These are phyloP conservation scores for Trichoderma atroviride DNA, from an alignment of 2,329 filamentous ascomycete species.

Conservation along the genomic window DNA sequence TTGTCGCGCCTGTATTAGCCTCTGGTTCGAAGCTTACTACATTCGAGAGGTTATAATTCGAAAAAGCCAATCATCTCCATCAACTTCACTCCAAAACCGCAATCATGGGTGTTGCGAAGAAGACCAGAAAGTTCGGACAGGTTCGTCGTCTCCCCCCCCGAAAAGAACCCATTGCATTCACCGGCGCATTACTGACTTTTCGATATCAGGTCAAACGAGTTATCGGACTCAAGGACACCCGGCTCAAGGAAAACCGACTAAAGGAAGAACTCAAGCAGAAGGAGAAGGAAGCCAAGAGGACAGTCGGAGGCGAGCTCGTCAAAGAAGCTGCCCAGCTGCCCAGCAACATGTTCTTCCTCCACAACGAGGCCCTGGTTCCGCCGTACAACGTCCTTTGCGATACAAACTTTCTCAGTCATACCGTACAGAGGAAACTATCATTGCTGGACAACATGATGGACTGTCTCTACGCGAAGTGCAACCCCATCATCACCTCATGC, in stretches of 20 bases:
- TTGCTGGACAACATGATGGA: constrained; percentile 91
- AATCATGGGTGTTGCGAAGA: constrained; percentile 84
- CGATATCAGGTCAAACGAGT: constrained; percentile 71
- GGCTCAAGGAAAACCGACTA: constrained; percentile 78
- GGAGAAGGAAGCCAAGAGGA: constrained; percentile 61
- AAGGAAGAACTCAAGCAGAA: constrained; percentile 63
- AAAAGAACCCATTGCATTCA: constrained; percentile 35
- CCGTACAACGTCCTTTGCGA: constrained; percentile 70
- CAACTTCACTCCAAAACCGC: not conserved
- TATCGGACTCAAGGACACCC: constrained; percentile 77
- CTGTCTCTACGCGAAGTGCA: constrained; percentile 87
- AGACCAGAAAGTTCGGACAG: constrained; percentile 86
- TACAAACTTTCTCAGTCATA: constrained; percentile 90
- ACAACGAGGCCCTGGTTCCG: constrained; percentile 83
- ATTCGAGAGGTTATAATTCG: not conserved
- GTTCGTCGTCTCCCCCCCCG: constrained; percentile 44
- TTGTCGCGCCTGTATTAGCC: not conserved
- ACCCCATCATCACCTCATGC: constrained; percentile 78
- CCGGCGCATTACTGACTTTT: not conserved
- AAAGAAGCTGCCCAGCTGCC: constrained; percentile 82
- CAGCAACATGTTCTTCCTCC: constrained; percentile 82
- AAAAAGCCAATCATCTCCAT: constrained; percentile 6
- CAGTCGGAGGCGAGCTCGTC: constrained; percentile 62
- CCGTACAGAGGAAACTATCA: constrained; percentile 87
- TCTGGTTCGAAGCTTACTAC: not conserved